Percentiles rank a stretch among this genome's conserved stretches.
phyloP scores from a whole-genome alignment of 306 rosid species.

The Dalbergia oliveri region DNA sequence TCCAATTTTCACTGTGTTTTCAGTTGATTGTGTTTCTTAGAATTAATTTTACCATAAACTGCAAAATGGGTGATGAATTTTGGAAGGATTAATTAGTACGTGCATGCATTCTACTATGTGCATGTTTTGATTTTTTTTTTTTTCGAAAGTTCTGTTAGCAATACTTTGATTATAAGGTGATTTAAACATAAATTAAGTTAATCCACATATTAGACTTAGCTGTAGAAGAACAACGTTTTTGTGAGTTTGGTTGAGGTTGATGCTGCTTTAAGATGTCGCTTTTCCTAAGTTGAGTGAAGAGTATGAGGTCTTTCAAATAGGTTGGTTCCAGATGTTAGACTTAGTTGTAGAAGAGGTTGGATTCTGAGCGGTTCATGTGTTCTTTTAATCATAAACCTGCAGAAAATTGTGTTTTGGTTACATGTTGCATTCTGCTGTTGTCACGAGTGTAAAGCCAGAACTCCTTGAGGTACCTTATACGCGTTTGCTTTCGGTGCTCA shows the following conservation, averaged over 20 bases:
- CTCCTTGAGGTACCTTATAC: neutral
- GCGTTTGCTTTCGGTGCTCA: neutral
- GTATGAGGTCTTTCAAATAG: neutral
- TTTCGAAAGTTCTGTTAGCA: neutral
- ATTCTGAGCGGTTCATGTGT: neutral
- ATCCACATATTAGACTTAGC: too few relatives aligned
- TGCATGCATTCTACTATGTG: neutral
- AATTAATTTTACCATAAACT: neutral
- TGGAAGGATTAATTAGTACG: neutral
- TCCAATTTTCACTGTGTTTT: neutral
- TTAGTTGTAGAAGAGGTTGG: neutral
- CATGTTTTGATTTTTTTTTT: too few relatives aligned
- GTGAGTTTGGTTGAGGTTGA: neutral
- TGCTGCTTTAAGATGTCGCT: neutral
- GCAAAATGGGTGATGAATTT: neutral
- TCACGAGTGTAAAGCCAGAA: neutral
- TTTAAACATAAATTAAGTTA: too few relatives aligned
- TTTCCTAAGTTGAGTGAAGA: neutral
- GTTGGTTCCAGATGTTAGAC: neutral
- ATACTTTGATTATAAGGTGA: too few relatives aligned
- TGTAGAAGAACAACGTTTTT: neutral
- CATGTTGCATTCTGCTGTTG: slow-evolving; percentile 1
- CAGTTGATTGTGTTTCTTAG: neutral
- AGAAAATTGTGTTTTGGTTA: neutral
- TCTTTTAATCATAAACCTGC: neutral